These are phyloP conservation scores for Saksenaea oblongispora DNA, from an alignment of 371 early-diverging fungal genomes.

Conservation along the genomic window DNA sequence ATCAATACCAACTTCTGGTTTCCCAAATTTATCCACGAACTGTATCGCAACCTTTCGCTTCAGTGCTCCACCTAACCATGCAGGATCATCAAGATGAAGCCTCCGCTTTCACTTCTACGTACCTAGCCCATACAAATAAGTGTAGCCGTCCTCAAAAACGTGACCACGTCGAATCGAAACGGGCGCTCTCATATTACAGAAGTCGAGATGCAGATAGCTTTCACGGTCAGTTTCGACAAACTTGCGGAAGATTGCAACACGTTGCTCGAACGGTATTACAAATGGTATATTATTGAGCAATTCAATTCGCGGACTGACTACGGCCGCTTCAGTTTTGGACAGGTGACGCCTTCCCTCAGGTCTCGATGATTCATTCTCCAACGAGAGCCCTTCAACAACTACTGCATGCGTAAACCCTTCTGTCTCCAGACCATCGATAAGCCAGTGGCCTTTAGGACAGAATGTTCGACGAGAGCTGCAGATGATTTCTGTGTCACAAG, in stretches of 20 bases:
- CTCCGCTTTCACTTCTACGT: not conserved
- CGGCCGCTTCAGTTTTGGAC: slow-evolving; percentile 38
- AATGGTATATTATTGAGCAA: slow-evolving; percentile 87
- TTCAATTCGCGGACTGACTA: slow-evolving; percentile 67
- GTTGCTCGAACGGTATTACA: slow-evolving; percentile 86
- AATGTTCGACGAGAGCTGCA: slow-evolving; percentile 67
- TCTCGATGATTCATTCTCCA: slow-evolving; percentile 24
- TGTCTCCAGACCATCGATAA: slow-evolving; percentile 68
- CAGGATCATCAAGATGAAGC: not conserved
- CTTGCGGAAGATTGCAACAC: slow-evolving; percentile 84
- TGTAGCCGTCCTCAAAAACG: slow-evolving; percentile 91
- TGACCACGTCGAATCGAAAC: slow-evolving; percentile 73
- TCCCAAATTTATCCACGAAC: slow-evolving; percentile 84
- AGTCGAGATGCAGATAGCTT: slow-evolving; percentile 12
- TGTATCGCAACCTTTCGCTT: slow-evolving; percentile 81
- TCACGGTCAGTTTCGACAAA: slow-evolving; percentile 72
- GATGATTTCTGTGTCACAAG: not conserved
- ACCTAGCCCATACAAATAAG: slow-evolving; percentile 62
- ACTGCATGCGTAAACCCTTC: slow-evolving; percentile 62
- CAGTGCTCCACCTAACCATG: slow-evolving; percentile 46
- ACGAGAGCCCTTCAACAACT: slow-evolving; percentile 58
- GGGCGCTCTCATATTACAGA: not conserved
- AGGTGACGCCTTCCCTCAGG: slow-evolving; percentile 27
- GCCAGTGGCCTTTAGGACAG: slow-evolving; percentile 76
- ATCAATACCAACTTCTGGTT: slow-evolving; percentile 92